Base-by-base conservation (phyloP, 768 basidiomycete species). In the Dacryopinax spathularia region DNA sequence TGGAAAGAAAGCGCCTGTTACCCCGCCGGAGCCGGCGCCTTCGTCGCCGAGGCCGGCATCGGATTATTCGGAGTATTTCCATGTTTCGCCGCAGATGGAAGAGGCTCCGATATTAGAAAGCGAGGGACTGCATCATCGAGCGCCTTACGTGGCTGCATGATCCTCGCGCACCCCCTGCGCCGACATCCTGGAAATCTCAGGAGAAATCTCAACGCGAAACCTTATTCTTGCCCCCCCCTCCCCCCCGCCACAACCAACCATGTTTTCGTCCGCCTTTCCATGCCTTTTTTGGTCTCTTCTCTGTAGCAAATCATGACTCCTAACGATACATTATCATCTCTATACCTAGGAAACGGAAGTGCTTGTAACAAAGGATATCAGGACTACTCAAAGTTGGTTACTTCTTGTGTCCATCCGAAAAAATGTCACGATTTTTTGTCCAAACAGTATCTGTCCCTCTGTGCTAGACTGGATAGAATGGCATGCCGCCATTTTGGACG, bases 1-100 rank as follows among this genome's bases (percentile, higher is more conserved):
- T 22, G 83, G 85, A 0, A 56, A 56, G 48, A 56, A 56, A 29
- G 31, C 48, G 20, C 48, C 48, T 22, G 22, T 18, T 18, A 56
- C 48, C 5, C 48, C 48, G 10, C 48, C 48, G 6, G 48, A 56
- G 48, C 48, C 25, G 29, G 25, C 48, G 13, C 29, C 48, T 10
- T 56, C 48, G 12, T 56, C 48, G 2, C 48, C 48, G 15, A 22
- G 48, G 18, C 48, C 48, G 25, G 48, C 48, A 25, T 56, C 48
- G 25, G 48, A 56, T 29, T 56, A 56, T 29, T 56, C 48, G 48
- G 48, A 56, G 25, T 56, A 56, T 20, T 56, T 56, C 18, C 48
- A 56, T 56, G 48, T 56, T 6, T 56, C 48, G 9, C 48, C 48
- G 2, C 48, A 56, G 25, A 27, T 31, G 5, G 48, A 56, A 18